Evolutionary conservation across 306 rosid species (phyloP).

Genomic region (Glycyrrhiza uralensis): DNA sequence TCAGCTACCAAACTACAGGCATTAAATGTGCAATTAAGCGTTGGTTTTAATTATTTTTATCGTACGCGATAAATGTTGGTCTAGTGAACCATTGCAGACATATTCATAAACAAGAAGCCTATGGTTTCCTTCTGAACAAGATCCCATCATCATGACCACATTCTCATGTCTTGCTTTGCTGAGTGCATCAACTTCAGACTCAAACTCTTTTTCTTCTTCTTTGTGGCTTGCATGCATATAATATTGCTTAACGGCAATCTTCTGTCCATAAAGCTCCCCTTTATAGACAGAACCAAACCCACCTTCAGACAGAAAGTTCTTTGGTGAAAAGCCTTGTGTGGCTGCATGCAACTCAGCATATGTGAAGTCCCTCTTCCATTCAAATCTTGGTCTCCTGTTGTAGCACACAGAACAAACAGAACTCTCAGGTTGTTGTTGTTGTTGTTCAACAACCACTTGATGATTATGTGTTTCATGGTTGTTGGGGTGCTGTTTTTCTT

Average conservation of each 20-base stretch:
- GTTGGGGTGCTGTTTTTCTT: background rate
- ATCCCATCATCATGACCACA: slow-evolving; percentile 67
- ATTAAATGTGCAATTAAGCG: too few relatives aligned
- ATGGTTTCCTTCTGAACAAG: slow-evolving; percentile 57
- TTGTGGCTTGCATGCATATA: slow-evolving; percentile 51
- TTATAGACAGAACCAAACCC: slow-evolving; percentile 72
- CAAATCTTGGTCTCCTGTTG: slow-evolving; percentile 53
- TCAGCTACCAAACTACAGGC: too few relatives aligned
- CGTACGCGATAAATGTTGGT: slow-evolving; percentile 66
- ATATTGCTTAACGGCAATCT: slow-evolving; percentile 71
- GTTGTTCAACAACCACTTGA: slow-evolving; percentile 18
- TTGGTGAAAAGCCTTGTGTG: slow-evolving; percentile 46
- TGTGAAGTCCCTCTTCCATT: slow-evolving; percentile 53
- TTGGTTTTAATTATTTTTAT: background rate
- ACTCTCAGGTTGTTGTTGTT: slow-evolving; percentile 23
- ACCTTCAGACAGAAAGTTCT: slow-evolving; percentile 72
- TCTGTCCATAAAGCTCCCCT: slow-evolving; percentile 46
- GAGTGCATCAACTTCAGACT: slow-evolving; percentile 62
- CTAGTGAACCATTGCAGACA: slow-evolving; percentile 75
- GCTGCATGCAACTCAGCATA: slow-evolving; percentile 52
- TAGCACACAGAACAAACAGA: slow-evolving; percentile 48
- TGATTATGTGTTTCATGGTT: background rate
- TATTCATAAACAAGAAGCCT: slow-evolving; percentile 79
- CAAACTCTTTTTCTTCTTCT: slow-evolving; percentile 70
- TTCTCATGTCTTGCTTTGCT: slow-evolving; percentile 72